These are phyloP conservation scores for Metschnikowia cerradonensis DNA, from an alignment of 805 yeast genomes.

Conservation along the genomic window DNA sequence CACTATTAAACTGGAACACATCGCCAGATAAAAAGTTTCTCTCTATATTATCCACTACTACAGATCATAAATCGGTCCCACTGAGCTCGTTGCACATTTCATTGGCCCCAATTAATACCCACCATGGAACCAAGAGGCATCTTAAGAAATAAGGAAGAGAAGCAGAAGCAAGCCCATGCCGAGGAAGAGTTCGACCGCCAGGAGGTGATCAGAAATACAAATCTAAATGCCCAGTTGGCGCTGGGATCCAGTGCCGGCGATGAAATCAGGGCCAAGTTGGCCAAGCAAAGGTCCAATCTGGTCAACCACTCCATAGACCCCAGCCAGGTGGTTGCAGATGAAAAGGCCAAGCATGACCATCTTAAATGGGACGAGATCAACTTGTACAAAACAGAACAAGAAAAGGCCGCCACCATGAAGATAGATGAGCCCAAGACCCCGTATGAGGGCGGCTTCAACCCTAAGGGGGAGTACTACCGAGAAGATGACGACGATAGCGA, in stretches of 20 bases:
- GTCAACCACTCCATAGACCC: slow-evolving; percentile 10
- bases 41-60: too few species aligned
- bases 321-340: slow-evolving; percentile 3
- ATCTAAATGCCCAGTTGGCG: slow-evolving; percentile 58
- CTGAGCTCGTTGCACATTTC: too few species aligned
- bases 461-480: slow-evolving; percentile 73
- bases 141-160: slow-evolving; percentile 43
- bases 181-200: slow-evolving; percentile 48
- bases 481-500: slow-evolving; percentile 59
- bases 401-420: slow-evolving; percentile 68
- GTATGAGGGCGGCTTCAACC: slow-evolving; percentile 84
- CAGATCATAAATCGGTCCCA: too few species aligned
- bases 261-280: slow-evolving; percentile 42
- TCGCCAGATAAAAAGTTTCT: too few species aligned
- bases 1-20: not conserved
- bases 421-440: slow-evolving; percentile 97
- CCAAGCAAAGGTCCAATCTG: slow-evolving; percentile 29
- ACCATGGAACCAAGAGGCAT: slow-evolving; percentile 40
- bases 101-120: not conserved
- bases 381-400: slow-evolving; percentile 66
- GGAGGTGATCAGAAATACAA: slow-evolving; percentile 76
- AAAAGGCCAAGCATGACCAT: slow-evolving; percentile 25
- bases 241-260: slow-evolving; percentile 40
- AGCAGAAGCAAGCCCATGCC: slow-evolving; percentile 17
- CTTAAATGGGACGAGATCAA: slow-evolving; percentile 86